A percentile compares a stretch with the other conserved stretches of the same genome.
These are phyloP conservation scores for Inga oerstediana DNA, from an alignment of 306 rosid genomes.

Conservation along the genomic window DNA sequence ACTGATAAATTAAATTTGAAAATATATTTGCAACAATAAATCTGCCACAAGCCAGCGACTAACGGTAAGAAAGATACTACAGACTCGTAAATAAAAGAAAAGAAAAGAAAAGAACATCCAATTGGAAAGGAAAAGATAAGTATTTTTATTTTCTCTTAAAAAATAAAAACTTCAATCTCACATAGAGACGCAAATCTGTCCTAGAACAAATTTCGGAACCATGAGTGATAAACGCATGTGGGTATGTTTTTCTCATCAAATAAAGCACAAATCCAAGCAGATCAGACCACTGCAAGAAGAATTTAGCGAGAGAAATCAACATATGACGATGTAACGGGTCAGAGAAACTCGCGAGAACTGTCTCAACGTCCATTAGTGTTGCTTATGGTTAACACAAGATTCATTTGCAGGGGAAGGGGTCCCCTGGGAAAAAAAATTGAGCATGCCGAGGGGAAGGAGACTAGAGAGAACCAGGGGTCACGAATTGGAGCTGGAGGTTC, in stretches of 20 bases:
- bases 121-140: constrained; percentile 36
- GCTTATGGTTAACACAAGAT: constrained; percentile 41
- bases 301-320: constrained; percentile 44
- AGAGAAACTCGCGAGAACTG: constrained; percentile 62
- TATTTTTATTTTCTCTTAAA: not conserved
- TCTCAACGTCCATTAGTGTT: constrained; percentile 51
- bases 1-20: no score
- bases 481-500: no score
- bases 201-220: constrained; percentile 42
- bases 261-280: constrained; percentile 56
- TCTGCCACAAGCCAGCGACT: constrained; percentile 60
- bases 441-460: constrained; percentile 29
- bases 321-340: constrained; percentile 50
- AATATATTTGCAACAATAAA: constrained; percentile 55
- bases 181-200: constrained; percentile 74
- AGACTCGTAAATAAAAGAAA: constrained; percentile 46
- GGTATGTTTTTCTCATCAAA: constrained; percentile 45
- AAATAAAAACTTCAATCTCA: constrained; percentile 36
- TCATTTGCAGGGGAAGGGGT: constrained; percentile 45
- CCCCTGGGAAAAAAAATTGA: constrained; percentile 51
- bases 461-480: not conserved
- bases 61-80: constrained; percentile 52
- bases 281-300: constrained; percentile 54
- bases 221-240: constrained; percentile 44
- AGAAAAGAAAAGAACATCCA: constrained; percentile 43